phyloP scores from a whole-genome alignment of 2,329 filamentous ascomycete genomes.

The Magnaporthales sp. region DNA sequence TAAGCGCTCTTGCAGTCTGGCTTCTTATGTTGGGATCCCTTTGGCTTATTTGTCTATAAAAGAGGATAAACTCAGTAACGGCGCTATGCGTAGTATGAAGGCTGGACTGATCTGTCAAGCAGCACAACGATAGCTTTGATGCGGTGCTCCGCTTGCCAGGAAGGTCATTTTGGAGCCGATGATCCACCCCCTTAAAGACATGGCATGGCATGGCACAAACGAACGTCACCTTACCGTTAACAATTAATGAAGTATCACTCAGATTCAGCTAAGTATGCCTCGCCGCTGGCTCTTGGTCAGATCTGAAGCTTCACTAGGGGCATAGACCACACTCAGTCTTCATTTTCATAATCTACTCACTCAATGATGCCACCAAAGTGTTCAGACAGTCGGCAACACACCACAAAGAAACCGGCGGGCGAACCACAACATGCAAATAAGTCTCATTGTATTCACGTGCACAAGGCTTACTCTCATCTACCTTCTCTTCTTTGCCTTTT shows the following conservation, averaged over 20 bases:
- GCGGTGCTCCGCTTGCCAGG: background rate
- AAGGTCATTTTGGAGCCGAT: background rate
- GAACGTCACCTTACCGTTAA: background rate
- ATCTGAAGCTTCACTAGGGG: too few species aligned
- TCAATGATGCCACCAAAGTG: background rate
- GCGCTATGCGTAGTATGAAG: background rate
- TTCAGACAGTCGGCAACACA: background rate
- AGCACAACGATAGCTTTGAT: background rate
- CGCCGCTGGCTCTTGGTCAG: background rate
- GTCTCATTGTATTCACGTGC: background rate
- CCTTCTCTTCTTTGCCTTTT: slow-evolving; percentile 53
- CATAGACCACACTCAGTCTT: too few species aligned
- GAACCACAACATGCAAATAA: background rate
- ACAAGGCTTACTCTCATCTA: background rate
- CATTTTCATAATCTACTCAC: background rate
- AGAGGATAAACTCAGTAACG: background rate
- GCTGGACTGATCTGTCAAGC: background rate
- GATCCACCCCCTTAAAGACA: background rate
- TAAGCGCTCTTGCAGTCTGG: background rate
- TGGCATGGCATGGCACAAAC: background rate
- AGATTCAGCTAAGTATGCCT: background rate
- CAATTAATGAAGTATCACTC: background rate
- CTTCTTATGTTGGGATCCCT: background rate
- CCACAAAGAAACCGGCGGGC: background rate
- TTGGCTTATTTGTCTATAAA: too few species aligned